Percentiles rank a stretch among this genome's conserved stretches.
Conservation (phyloP, 371 early-diverging fungal genomes). For the Umbelopsis sp. region DNA sequence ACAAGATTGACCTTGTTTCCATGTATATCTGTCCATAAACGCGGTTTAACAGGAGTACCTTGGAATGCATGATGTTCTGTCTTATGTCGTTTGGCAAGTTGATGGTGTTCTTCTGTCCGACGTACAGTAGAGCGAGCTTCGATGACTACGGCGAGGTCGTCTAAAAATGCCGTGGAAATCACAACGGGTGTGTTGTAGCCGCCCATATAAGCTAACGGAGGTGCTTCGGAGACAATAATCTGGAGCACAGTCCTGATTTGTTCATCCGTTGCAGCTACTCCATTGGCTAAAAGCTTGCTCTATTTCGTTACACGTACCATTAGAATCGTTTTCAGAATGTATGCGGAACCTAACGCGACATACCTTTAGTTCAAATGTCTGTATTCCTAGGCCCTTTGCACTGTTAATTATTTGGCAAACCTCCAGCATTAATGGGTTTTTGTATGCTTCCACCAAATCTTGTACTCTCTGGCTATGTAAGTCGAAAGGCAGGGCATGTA, state of each 20-base stretch:
- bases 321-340: too few relatives aligned
- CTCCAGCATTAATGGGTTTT: not conserved
- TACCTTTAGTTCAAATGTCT: not conserved
- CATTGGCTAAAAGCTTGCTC: not conserved
- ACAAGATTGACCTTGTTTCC: not conserved
- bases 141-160: not conserved
- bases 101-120: not conserved
- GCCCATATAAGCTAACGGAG: not conserved
- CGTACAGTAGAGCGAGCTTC: not conserved
- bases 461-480: not conserved
- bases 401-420: not conserved
- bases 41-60: not conserved
- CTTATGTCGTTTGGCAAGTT: not conserved
- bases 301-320: too few relatives aligned
- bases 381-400: not conserved
- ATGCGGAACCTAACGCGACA: not conserved
- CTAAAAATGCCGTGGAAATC: not conserved
- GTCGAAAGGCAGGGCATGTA: not conserved
- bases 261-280: not conserved
- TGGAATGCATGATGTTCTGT: not conserved
- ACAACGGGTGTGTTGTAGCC: not conserved
- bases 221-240: not conserved
- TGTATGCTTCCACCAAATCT: not conserved
- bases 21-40: slow-evolving; percentile 6
- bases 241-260: not conserved